Evolutionary conservation across 164 flowering plant genomes (phyloP), one percentile per base, ranked within the genome.

Genomic region (Chloranthus sessilifolius): DNA sequence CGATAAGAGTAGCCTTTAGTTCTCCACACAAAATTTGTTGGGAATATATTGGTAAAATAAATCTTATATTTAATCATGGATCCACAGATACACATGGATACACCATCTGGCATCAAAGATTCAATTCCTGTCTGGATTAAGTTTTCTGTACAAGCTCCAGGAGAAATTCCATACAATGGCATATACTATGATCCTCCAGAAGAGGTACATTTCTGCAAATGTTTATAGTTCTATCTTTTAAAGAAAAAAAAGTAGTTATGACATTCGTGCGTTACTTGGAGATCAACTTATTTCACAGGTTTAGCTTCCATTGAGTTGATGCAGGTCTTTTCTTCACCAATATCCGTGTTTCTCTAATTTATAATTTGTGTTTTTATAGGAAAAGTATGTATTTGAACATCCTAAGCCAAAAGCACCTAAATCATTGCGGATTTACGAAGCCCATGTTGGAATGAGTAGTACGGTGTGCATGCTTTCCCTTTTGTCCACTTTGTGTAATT

Each of bases 401-500:
- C 83, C 95, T 55, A 89, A 73, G 54, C 99, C 99, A 36, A 74
- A 83, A 74, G 79, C 50, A 58, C 99, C 99, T 23, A 74, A 77
- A 61, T 86, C 99, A 56, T 83, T 94, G 21, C 67, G 99, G 55
- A 87, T 94, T 33, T 94, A 94, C 41, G 99, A 94, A 68, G 55
- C 95, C 55, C 99, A 89, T 77, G 95, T 94, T 51, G 99, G 99
- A 65, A 94, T 94, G 99, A 89, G 99, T 73, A 89, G 97, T 63
- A 74, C 72, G 81, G 99, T 94, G 55, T 39, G 77, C 24, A 39
- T 54, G 26, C 38, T 50, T 61, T 41, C 60, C 33, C 43, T 49
- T 34, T 34, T 47, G 12, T n/a, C 10, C 21, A 29, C n/a, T 47
- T 4, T 28, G 8, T 15, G 3, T 42, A 10, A 42, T 22, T 7